Base-by-base conservation (phyloP, 768 basidiomycete species). In the Clavaria fumosa region DNA sequence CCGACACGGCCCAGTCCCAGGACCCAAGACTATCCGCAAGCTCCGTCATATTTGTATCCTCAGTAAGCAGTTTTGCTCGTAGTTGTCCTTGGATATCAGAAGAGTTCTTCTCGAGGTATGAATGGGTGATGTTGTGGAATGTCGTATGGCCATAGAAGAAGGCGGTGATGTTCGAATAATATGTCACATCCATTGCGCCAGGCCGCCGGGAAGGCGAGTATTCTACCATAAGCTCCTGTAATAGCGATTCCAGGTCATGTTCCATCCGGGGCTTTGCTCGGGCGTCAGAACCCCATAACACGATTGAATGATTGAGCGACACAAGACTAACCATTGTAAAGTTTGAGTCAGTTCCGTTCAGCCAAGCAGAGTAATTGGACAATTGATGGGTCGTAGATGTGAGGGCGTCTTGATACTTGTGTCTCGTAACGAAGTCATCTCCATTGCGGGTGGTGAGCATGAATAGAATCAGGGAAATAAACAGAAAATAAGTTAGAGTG, bases 111-210 rank as follows among this genome's bases (percentile, higher is more conserved):
- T 53, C 45, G 15, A 73, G 53, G 24, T 59, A 55, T 5, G 63
- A 48, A 14, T 61, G 57, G 2, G 80, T 70, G 30, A 85, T 70
- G 50, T 86, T 88, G 49, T 72, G 63, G 47, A 71, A 70, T 26
- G 60, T 58, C 10, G 72, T 54, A 31, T 70, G 58, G 3, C 80
- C 81, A 38, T 74, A 75, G 41, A 82, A 66, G 51, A 81, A 85
- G 5, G 84, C 85, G 11, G 84, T 84, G 31, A 80, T 64, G 50
- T 89, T 89, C 3, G 62, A 53, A 46, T 75, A 81, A 50, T 83
- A 86, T 1, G 82, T 77, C 15, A 59, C 60, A 23, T 47, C 39
- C 14, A 47, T 42, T 3, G 69, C 63, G 43, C 73, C 64, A 3
- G 78, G 53, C 24, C 49, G 47, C n/a, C n/a, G n/a, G n/a, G n/a